Percentiles rank a stretch among this genome's conserved stretches.
Conservation (phyloP, 192 early-diverging fungal species). For the Funneliformis geosporum region DNA sequence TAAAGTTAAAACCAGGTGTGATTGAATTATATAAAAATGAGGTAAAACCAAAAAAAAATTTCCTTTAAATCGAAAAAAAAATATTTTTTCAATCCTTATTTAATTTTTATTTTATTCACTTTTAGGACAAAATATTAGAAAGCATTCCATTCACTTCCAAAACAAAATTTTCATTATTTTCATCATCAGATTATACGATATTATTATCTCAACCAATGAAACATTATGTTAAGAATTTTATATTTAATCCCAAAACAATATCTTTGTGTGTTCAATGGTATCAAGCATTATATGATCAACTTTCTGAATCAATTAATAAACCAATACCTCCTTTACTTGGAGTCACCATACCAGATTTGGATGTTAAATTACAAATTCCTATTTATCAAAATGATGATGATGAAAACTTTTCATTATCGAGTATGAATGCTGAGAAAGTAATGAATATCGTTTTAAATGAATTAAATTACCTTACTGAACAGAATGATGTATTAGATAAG, state of each 20-base stretch:
- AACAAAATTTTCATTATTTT: constrained; percentile 34
- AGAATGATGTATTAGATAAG: constrained; percentile 37
- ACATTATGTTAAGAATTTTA: constrained; percentile 34
- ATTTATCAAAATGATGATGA: constrained; percentile 35
- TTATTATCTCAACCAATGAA: constrained; percentile 34
- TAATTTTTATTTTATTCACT: neutral
- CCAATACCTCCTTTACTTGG: constrained; percentile 37
- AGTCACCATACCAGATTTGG: constrained; percentile 42
- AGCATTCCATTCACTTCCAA: neutral
- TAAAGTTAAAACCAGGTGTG: neutral
- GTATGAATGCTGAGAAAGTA: neutral
- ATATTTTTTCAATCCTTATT: no score
- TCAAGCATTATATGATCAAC: constrained; percentile 36
- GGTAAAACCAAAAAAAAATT: neutral
- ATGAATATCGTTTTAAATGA: neutral
- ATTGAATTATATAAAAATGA: neutral
- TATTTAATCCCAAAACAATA: constrained; percentile 36
- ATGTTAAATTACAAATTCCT: constrained; percentile 41
- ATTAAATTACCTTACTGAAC: constrained; percentile 37
- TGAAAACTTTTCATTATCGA: neutral
- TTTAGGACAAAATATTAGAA: neutral
- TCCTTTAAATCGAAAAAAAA: neutral
- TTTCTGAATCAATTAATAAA: constrained; percentile 24
- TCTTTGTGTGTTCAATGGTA: constrained; percentile 40
- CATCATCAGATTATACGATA: constrained; percentile 42